phyloP scores from a whole-genome alignment of 331 rosid genomes.

The Saraca asoca region DNA sequence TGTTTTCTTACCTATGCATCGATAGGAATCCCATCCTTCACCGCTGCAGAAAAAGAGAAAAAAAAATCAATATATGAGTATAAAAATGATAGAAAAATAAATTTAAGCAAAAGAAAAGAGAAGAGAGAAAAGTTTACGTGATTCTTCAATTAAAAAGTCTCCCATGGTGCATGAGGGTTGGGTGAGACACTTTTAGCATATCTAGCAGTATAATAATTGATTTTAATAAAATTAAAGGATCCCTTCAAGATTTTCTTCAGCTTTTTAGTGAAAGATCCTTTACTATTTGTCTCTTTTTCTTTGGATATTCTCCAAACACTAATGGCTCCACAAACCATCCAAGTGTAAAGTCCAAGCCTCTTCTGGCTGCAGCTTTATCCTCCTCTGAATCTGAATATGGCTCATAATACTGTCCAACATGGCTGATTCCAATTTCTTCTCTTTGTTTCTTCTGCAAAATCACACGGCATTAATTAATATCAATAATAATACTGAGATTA shows the following conservation, averaged over 20 bases:
- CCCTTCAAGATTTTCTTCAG: conserved; percentile 31
- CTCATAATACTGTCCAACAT: conserved; percentile 26
- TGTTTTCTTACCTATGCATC: conserved; percentile 17
- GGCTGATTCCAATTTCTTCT: conserved; percentile 46
- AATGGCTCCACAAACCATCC: conserved; percentile 59
- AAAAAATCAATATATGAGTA: background rate
- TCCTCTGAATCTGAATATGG: conserved; percentile 37
- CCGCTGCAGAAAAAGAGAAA: no score
- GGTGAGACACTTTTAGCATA: background rate
- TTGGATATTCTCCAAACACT: conserved; percentile 44
- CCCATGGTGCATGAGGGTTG: conserved; percentile 3
- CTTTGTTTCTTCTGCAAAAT: conserved; percentile 34
- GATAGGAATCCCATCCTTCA: conserved; percentile 2
- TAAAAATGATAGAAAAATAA: background rate
- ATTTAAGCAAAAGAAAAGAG: no score
- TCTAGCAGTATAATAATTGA: conserved; percentile 42
- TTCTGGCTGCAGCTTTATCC: conserved; percentile 45
- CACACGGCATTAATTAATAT: no score
- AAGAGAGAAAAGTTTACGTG: background rate
- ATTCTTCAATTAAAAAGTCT: conserved; percentile 13
- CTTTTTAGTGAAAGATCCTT: conserved; percentile 31
- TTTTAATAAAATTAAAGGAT: conserved; percentile 44
- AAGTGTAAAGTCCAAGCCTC: conserved; percentile 39
- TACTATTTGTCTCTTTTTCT: conserved; percentile 39
- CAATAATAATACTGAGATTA: no score